Base-by-base conservation (phyloP, 163 green algal genomes). In the Volvox carteri region DNA sequence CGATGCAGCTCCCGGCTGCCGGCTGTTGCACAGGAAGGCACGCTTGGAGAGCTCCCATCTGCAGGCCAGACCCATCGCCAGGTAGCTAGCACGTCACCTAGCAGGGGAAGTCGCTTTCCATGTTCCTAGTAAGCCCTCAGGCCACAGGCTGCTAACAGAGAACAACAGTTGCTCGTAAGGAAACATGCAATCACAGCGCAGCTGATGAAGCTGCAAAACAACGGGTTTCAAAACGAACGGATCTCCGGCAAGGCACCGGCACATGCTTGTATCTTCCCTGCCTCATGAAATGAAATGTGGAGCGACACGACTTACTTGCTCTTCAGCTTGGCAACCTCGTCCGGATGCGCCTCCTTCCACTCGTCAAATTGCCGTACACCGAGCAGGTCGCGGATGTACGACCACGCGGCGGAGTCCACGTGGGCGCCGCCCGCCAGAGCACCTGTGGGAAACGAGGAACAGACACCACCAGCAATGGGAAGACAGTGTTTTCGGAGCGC, bases 221-320 rank as follows among this genome's bases (percentile, higher is more conserved):
- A n/a, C n/a, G n/a, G n/a, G n/a, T n/a, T n/a, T n/a, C n/a, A n/a
- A n/a, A n/a, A n/a, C n/a, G n/a, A n/a, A n/a, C n/a, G n/a, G n/a
- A n/a, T n/a, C n/a, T n/a, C n/a, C n/a, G n/a, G n/a, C n/a, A n/a
- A n/a, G n/a, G n/a, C n/a, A n/a, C n/a, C n/a, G n/a, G n/a, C n/a
- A n/a, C n/a, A n/a, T n/a, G n/a, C n/a, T n/a, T n/a, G n/a, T n/a
- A n/a, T n/a, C n/a, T n/a, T n/a, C n/a, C n/a, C n/a, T n/a, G n/a
- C n/a, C n/a, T n/a, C n/a, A n/a, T n/a, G n/a, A n/a, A n/a, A n/a
- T n/a, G n/a, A n/a, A n/a, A n/a, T n/a, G n/a, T n/a, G n/a, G n/a
- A n/a, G n/a, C n/a, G n/a, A n/a, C n/a, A n/a, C n/a, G n/a, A n/a
- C 77, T 85, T 35, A 74, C 77, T 85, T 85, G 52, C 25, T 73